Conservation (phyloP, 1,139 yeast genomes). For the Suhomyces kunorum region DNA sequence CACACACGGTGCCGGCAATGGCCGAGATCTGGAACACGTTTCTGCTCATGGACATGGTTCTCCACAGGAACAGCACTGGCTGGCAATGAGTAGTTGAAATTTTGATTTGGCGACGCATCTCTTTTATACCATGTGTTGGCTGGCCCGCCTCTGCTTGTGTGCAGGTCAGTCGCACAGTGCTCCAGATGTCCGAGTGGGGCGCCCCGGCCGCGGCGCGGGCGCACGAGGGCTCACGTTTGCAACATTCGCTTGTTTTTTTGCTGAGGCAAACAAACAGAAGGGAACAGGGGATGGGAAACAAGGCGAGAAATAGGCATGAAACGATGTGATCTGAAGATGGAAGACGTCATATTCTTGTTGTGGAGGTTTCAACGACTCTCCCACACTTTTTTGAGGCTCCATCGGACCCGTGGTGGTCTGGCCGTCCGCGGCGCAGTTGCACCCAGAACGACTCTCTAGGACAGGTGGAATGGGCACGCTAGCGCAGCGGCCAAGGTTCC, state of each 20-base stretch:
- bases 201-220: neutral
- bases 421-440: neutral
- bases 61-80: neutral
- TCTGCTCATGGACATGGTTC: conserved; percentile 16
- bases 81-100: conserved; percentile 1
- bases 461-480: neutral
- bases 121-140: conserved; percentile 4
- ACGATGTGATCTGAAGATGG: too few relatives aligned
- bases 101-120: conserved; percentile 3
- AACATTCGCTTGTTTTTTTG: neutral
- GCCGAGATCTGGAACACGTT: conserved; percentile 30
- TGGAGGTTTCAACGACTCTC: too few relatives aligned
- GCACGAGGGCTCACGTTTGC: neutral
- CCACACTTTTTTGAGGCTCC: too few relatives aligned
- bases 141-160: conserved; percentile 13
- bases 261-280: too few relatives aligned
- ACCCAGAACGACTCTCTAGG: neutral
- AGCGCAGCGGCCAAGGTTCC: neutral
- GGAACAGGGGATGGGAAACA: too few relatives aligned
- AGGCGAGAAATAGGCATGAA: too few relatives aligned
- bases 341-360: too few relatives aligned
- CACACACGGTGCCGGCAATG: conserved; percentile 29
- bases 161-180: conserved; percentile 7
- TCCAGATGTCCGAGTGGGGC: conserved; percentile 1
- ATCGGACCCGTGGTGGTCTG: neutral